Evolutionary conservation across 2,329 filamentous ascomycete species (phyloP).

Genomic region (Phoma sp.): DNA sequence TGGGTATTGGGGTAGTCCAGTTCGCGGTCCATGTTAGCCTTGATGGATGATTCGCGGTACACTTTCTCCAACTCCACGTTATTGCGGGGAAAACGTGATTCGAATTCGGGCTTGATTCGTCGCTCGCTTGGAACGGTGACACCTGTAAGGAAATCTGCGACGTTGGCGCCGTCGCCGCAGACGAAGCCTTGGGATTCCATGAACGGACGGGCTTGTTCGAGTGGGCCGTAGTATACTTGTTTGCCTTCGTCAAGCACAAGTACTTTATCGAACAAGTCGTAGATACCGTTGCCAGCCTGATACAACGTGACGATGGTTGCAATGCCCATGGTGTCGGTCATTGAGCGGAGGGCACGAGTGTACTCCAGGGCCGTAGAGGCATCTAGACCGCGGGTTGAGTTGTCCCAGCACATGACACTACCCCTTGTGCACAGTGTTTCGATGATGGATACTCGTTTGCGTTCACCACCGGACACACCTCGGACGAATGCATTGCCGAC

Average conservation of each 20-base stretch:
- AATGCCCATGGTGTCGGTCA: conserved; percentile 57
- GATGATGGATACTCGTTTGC: conserved; percentile 73
- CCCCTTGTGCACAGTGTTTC: conserved; percentile 66
- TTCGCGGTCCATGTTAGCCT: conserved; percentile 59
- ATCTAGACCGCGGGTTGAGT: conserved; percentile 48
- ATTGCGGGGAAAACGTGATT: conserved; percentile 52
- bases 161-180: conserved; percentile 67
- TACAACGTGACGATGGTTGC: conserved; percentile 64
- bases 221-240: conserved; percentile 75
- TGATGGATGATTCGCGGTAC: conserved; percentile 61
- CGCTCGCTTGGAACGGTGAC: conserved; percentile 62
- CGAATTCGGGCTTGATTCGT: conserved; percentile 48
- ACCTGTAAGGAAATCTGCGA: conserved; percentile 77
- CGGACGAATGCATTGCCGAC: conserved; percentile 71
- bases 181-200: conserved; percentile 73
- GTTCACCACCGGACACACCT: conserved; percentile 71
- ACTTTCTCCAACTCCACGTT: conserved; percentile 51
- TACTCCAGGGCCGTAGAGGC: conserved; percentile 60
- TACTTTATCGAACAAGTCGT: conserved; percentile 73
- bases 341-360: conserved; percentile 58
- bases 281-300: conserved; percentile 57
- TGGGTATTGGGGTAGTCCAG: conserved; percentile 63
- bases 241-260: conserved; percentile 76
- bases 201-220: conserved; percentile 64
- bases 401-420: conserved; percentile 61